phyloP scores from a whole-genome alignment of 257 asterid genomes.

The Buddleja alternifolia region DNA sequence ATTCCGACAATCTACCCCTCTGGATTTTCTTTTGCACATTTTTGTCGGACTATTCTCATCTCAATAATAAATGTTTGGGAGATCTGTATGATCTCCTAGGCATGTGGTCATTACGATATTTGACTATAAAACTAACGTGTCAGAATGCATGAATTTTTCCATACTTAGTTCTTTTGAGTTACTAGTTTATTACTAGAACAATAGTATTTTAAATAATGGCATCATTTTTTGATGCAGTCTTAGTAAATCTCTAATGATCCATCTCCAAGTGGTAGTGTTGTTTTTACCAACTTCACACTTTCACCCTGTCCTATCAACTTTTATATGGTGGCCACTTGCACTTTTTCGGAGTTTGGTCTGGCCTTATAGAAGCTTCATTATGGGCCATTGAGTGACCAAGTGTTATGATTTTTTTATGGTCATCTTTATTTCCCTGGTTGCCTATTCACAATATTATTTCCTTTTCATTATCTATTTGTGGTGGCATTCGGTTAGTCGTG shows the following conservation, averaged over 20 bases:
- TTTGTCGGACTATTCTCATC: neutral
- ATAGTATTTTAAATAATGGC: too few species aligned
- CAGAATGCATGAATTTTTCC: neutral
- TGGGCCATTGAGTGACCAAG: constrained; percentile 9
- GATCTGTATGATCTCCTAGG: neutral
- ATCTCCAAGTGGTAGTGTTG: neutral
- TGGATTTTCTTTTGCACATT: neutral
- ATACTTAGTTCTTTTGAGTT: too few species aligned
- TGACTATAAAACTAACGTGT: neutral
- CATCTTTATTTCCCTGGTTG: constrained; percentile 11
- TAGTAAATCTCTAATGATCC: neutral
- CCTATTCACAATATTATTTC: neutral
- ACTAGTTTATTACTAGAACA: too few species aligned
- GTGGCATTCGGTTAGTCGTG: constrained; percentile 11
- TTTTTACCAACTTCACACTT: neutral
- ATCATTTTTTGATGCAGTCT: too few species aligned
- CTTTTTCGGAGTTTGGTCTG: constrained; percentile 11
- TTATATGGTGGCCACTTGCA: constrained; percentile 20
- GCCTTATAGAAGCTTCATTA: constrained; percentile 17
- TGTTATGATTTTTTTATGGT: constrained; percentile 4
- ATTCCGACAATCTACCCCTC: neutral
- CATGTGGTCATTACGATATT: neutral
- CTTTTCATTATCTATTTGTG: neutral
- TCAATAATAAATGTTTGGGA: neutral
- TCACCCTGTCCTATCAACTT: neutral